Evolutionary conservation across 352 stramenopile genomes (phyloP), one percentile per base, ranked within the genome.

Genomic region (Pseudoperonospora humuli): DNA sequence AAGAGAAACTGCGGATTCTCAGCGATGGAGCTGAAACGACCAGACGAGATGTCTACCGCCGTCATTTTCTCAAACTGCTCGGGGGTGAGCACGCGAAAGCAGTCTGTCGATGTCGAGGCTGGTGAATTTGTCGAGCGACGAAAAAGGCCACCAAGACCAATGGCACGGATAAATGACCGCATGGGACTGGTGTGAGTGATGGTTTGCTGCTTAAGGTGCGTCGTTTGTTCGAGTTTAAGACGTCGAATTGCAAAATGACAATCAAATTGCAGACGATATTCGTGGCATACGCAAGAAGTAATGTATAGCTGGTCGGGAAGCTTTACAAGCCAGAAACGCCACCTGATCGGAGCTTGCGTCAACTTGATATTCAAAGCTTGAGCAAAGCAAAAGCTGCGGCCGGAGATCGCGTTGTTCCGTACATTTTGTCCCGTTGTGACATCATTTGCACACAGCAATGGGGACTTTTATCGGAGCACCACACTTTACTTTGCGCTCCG

Each of bases 1-100:
- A 87, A 83, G 50, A 85, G 67, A 56, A 87, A 84, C 57, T 84
- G 72, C 32, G 62, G 70, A 2, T 55, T 63, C 45, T 85, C 75
- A 26, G 38, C 32, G 31, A 57, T 36, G n/a, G 67, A 71, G 55
- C 72, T 83, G 15, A 46, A 23, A 42, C 49, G 45, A 45, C 64
- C 26, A 11, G 23, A 26, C 25, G 43, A 11, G 40, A 47, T 55
- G 29, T 57, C 48, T 10, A 42, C 34, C 5, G 57, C 38, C 17
- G 51, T 70, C 20, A 61, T 45, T 40, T 57, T 61, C 41, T 68
- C 49, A 37, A 68, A 64, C 38, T 68, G 53, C 50, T 68, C 58
- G 40, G 54, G n/a, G 2, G 59, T 46, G 14, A 76, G 48, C 17
- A 66, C 63, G n/a, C 67, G 63, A 41, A 72, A 61, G 42, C 56